phyloP scores from a whole-genome alignment of 2,329 filamentous ascomycete genomes.

The Fusarium pseudocircinatum region DNA sequence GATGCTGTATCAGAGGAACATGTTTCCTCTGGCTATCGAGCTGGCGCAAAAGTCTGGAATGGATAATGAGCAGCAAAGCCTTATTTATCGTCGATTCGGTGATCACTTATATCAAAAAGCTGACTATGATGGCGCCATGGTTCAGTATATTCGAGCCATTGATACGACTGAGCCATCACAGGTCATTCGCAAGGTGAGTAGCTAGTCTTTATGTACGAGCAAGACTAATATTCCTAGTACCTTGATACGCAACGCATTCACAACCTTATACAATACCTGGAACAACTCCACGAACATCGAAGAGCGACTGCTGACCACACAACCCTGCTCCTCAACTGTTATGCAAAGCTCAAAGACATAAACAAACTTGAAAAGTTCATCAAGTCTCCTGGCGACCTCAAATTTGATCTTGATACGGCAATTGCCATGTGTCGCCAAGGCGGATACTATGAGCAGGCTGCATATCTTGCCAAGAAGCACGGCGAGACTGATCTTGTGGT shows the following conservation, averaged over 20 bases:
- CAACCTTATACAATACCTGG: constrained; percentile 95
- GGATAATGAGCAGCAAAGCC: constrained; percentile 82
- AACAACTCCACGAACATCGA: constrained; percentile 93
- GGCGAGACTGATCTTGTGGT: constrained; percentile 93
- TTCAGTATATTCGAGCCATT: constrained; percentile 95
- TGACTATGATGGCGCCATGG: constrained; percentile 98
- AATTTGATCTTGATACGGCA: constrained; percentile 96
- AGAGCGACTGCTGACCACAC: constrained; percentile 96
- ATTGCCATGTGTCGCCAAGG: constrained; percentile 98
- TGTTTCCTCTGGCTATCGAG: constrained; percentile 91
- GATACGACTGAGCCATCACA: constrained; percentile 96
- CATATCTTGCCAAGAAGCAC: constrained; percentile 93
- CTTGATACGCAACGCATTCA: constrained; percentile 97
- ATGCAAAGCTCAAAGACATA: constrained; percentile 97
- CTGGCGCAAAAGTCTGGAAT: constrained; percentile 89
- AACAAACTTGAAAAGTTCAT: constrained; percentile 97
- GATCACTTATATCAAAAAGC: constrained; percentile 95
- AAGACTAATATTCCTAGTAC: constrained; percentile 67
- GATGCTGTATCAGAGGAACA: constrained; percentile 91
- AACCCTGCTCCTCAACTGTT: constrained; percentile 93
- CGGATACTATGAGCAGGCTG: constrained; percentile 95
- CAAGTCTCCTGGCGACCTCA: constrained; percentile 91
- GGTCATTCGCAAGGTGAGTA: constrained; percentile 83
- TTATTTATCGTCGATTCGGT: constrained; percentile 92
- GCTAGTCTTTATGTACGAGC: accelerated